A percentile compares a stretch with the other conserved stretches of the same genome.
phyloP scores from a whole-genome alignment of 805 yeast genomes.

The Dipodascopsis uninucleata region DNA sequence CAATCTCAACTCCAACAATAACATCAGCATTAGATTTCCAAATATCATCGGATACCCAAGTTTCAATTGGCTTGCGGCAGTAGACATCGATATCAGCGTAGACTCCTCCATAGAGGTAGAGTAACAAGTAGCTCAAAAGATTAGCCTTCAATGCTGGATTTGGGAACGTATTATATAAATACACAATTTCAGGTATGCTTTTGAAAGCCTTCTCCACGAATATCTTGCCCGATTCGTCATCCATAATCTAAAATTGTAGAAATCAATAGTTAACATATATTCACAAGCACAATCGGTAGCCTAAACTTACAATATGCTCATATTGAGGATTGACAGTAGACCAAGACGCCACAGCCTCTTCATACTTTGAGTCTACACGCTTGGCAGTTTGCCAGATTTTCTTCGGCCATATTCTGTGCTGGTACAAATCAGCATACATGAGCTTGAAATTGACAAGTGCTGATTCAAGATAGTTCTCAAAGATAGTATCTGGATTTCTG shows the following conservation, averaged over 20 bases:
- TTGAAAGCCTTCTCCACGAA: slow-evolving; percentile 15
- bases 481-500: slow-evolving; percentile 8
- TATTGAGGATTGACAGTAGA: slow-evolving; percentile 13
- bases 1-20: slow-evolving; percentile 22
- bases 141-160: slow-evolving; percentile 23
- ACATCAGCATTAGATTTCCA: slow-evolving; percentile 21
- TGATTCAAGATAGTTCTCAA: slow-evolving; percentile 22
- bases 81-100: slow-evolving; percentile 27
- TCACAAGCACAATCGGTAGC: neutral
- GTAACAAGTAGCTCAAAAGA: slow-evolving; percentile 23
- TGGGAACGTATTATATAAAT: slow-evolving; percentile 15
- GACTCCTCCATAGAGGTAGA: slow-evolving; percentile 25
- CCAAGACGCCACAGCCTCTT: slow-evolving; percentile 20
- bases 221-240: slow-evolving; percentile 9
- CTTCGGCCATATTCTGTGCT: slow-evolving; percentile 15
- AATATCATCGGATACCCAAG: slow-evolving; percentile 16
- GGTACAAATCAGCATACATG: slow-evolving; percentile 1
- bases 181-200: slow-evolving; percentile 20
- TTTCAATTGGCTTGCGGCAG: slow-evolving; percentile 24
- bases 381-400: slow-evolving; percentile 20
- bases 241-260: slow-evolving; percentile 7
- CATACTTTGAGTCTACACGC: slow-evolving; percentile 2
- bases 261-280: neutral
- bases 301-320: slow-evolving; percentile 13
- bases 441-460: slow-evolving; percentile 14